A percentile compares a stretch with the other conserved stretches of the same genome.
Evolutionary conservation across 176 grass and related monocot species (phyloP).

Genomic region (Raddia distichophylla): DNA sequence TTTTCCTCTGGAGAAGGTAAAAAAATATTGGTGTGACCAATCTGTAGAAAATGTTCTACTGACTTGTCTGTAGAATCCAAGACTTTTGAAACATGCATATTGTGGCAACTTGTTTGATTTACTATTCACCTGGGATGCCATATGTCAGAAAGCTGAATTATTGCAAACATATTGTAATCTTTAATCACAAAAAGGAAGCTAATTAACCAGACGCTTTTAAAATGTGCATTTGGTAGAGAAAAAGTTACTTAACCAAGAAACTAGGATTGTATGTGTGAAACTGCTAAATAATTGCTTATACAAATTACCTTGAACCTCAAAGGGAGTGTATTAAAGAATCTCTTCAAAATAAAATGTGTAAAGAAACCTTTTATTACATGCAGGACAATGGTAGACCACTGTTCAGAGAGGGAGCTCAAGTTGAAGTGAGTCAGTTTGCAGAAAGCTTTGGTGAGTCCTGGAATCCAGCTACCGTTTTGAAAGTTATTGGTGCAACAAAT

Average conservation of each 20-base stretch:
- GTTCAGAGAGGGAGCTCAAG: conserved; percentile 33
- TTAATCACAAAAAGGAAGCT: neutral
- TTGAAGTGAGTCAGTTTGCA: conserved; percentile 47
- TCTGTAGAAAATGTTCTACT: neutral
- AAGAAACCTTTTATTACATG: neutral
- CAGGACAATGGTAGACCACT: conserved; percentile 31
- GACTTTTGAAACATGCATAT: neutral
- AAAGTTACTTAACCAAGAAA: neutral
- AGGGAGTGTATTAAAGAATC: neutral
- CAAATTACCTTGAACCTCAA: neutral
- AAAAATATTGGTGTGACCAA: neutral
- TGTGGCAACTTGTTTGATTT: neutral
- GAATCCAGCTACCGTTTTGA: conserved; percentile 50
- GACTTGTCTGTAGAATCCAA: neutral
- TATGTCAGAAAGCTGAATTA: conserved; percentile 6
- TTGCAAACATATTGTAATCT: neutral
- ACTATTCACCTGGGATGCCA: neutral
- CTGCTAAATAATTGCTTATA: neutral
- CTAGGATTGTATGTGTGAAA: neutral
- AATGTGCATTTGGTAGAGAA: neutral
- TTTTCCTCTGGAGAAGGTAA: neutral
- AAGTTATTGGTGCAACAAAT: conserved; percentile 36
- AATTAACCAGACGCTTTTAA: neutral
- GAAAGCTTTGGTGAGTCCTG: conserved; percentile 31
- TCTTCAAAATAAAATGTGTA: neutral